phyloP scores from a whole-genome alignment of 768 basidiomycete genomes.

The Kondoa malvinella region DNA sequence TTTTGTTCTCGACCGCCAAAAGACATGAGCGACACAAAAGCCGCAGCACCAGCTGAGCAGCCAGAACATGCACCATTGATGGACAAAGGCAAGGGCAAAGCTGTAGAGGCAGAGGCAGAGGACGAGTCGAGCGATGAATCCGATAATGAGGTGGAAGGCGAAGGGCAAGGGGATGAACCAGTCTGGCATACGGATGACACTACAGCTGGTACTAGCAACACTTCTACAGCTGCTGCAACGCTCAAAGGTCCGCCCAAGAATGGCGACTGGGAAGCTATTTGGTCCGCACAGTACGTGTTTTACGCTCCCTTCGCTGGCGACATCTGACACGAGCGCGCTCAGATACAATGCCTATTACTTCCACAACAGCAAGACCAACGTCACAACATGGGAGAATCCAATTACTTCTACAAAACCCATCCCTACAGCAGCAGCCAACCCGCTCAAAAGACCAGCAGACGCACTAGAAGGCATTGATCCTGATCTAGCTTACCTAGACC shows the following conservation, averaged over 20 bases:
- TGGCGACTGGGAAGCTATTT: constrained; percentile 10
- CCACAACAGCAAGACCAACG: constrained; percentile 13
- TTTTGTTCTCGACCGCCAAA: not conserved
- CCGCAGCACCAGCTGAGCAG: no score
- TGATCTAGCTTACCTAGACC: constrained; percentile 17
- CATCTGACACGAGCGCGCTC: not conserved
- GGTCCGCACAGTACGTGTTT: not conserved
- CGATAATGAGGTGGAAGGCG: not conserved
- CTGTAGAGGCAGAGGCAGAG: not conserved
- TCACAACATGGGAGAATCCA: constrained; percentile 17
- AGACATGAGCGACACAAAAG: not conserved
- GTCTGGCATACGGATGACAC: not conserved
- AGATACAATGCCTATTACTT: constrained; percentile 17
- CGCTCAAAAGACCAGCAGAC: constrained; percentile 3
- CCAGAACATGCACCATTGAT: no score
- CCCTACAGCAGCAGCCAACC: not conserved
- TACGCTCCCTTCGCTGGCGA: not conserved
- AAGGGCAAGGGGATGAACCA: constrained; percentile 1
- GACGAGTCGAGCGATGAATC: no score
- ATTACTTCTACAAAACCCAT: constrained; percentile 2
- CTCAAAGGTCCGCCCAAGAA: not conserved
- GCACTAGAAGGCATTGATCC: constrained; percentile 17
- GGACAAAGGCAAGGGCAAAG: not conserved
- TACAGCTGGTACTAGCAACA: not conserved
- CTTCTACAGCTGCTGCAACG: not conserved